phyloP scores from a whole-genome alignment of 768 basidiomycete genomes.

The Trametes cingulata region DNA sequence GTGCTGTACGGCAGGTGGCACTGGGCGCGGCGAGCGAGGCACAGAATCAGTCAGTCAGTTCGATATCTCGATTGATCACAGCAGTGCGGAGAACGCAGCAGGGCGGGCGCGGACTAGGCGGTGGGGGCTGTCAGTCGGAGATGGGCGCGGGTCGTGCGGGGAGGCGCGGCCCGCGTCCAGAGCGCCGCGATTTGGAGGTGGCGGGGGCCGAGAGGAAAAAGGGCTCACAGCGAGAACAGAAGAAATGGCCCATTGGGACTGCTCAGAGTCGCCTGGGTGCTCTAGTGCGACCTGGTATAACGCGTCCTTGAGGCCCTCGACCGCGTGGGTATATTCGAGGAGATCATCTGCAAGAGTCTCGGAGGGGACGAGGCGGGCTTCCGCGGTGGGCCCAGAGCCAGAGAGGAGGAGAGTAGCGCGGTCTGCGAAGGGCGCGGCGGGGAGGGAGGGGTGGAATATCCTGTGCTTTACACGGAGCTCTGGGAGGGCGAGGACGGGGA shows the following conservation, averaged over 20 bases:
- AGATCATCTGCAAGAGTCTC: constrained; percentile 48
- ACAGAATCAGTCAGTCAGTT: background rate
- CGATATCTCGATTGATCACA: constrained; percentile 4
- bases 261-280: constrained; percentile 43
- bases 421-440: constrained; percentile 37
- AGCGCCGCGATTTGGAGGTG: background rate
- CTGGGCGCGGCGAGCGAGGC: constrained; percentile 37
- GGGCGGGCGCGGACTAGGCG: background rate
- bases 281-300: constrained; percentile 75
- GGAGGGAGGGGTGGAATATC: constrained; percentile 48
- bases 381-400: constrained; percentile 20
- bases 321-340: constrained; percentile 41
- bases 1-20: constrained; percentile 63
- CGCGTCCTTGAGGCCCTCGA: constrained; percentile 39
- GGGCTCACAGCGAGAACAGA: constrained; percentile 60
- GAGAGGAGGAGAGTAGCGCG: constrained; percentile 45
- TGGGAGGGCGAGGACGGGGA: constrained; percentile 23
- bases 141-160: constrained; percentile 2
- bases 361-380: constrained; percentile 37
- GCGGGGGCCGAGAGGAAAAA: constrained; percentile 3
- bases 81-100: background rate
- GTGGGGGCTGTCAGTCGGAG: background rate
- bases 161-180: constrained; percentile 2
- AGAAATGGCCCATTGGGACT: constrained; percentile 54
- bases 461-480: constrained; percentile 49